Evolutionary conservation across 352 stramenopile genomes (phyloP), one percentile per base, ranked within the genome.

Genomic region (Phytopythium montanum): DNA sequence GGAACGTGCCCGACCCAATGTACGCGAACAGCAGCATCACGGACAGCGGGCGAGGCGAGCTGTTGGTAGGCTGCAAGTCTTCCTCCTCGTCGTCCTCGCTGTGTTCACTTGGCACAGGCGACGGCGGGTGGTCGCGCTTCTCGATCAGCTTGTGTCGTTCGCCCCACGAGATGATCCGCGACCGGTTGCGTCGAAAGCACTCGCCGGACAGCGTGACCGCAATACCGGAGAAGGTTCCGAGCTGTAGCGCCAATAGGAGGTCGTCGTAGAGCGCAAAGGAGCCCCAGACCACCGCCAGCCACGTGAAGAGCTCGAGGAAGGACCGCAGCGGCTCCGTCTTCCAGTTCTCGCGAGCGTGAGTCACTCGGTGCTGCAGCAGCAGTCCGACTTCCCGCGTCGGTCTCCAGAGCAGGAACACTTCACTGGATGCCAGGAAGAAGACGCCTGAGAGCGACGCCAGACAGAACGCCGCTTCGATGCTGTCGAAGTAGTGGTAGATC

Each of bases 401-500:
- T 49, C 81, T 70, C 86, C 86, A 95, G 53, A 95, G 68, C n/a
- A 92, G 59, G 21, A 91, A 93, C 21, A 95, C 55, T 21, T 95
- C 83, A 46, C 81, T 93, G 19, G 82, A 82, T 4, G 84, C 83
- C 48, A 93, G 56, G 65, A 95, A 95, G 39, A 92, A 75, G 31
- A 95, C 77, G 0, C 86, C 86, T 18, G 86, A 76, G 5, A 95
- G 69, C 5, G 81, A 92, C 3, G 86, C 84, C 6, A 95, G 56
- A 44, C 80, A 91, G 59, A 95, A 95, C 5, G 86, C 85, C 4
- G 85, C 81, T 66, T 95, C 86, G 56, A 95, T 88, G 52, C 76
- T 92, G 54, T 91, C 79, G 36, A 92, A 91, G 69, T 92, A 83
- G 52, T 87, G 79, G 59, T 95, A 95, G 52, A 95, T 95, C 52